Percentiles rank a stretch among this genome's conserved stretches.
Evolutionary conservation across 1,284 basidiomycete species (phyloP).

Genomic region (Austroboletus novae-zelandiae): DNA sequence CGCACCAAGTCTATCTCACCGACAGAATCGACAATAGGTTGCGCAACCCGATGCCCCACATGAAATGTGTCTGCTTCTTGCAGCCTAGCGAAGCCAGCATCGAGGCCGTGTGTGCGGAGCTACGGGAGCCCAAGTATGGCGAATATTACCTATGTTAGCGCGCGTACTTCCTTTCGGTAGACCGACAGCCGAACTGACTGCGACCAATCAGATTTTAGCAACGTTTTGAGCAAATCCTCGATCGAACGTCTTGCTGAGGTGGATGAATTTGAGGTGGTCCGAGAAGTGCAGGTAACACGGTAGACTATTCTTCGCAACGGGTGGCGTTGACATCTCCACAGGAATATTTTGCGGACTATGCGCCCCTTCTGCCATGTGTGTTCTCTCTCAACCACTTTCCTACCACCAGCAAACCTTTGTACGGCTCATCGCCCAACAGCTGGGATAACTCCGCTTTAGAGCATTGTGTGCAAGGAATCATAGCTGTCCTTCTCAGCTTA

Average conservation of each 20-base stretch:
- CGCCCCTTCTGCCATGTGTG: slow-evolving; percentile 81
- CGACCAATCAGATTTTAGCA: slow-evolving; percentile 81
- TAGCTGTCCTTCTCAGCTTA: slow-evolving; percentile 86
- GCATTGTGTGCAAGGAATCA: slow-evolving; percentile 79
- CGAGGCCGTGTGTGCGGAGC: slow-evolving; percentile 78
- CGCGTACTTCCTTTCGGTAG: slow-evolving; percentile 56
- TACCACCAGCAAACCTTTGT: slow-evolving; percentile 58
- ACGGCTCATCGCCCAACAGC: slow-evolving; percentile 60
- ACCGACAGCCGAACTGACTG: slow-evolving; percentile 14
- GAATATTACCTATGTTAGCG: slow-evolving; percentile 95
- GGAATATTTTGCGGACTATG: slow-evolving; percentile 97
- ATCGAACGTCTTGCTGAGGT: slow-evolving; percentile 94
- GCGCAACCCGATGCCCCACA: slow-evolving; percentile 88
- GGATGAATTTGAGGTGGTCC: slow-evolving; percentile 95
- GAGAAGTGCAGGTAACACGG: slow-evolving; percentile 83
- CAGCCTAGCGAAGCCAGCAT: slow-evolving; percentile 81
- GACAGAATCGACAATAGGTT: slow-evolving; percentile 93
- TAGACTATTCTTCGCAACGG: neutral
- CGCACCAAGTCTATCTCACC: slow-evolving; percentile 97
- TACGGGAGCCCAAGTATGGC: slow-evolving; percentile 89
- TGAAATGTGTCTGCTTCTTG: slow-evolving; percentile 96
- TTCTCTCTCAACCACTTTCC: slow-evolving; percentile 88
- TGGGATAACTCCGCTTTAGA: slow-evolving; percentile 80
- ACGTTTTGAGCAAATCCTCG: slow-evolving; percentile 83
- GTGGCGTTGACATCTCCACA: slow-evolving; percentile 29